phyloP scores from a whole-genome alignment of 1,139 yeast genomes.

The Nakaseomyces nivariensis region DNA sequence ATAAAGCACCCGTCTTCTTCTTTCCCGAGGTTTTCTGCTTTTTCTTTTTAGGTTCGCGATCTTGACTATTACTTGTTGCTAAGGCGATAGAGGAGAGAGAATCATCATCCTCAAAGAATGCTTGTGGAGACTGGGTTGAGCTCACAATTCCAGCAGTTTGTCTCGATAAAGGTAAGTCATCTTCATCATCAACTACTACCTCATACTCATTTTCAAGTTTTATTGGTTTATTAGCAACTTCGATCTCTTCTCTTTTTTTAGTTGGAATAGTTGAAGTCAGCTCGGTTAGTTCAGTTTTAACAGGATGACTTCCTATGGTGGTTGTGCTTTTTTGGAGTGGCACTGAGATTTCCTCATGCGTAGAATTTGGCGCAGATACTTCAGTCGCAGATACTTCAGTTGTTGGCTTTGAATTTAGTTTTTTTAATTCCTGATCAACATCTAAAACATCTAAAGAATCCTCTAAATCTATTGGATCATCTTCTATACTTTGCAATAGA shows the following conservation, averaged over 20 bases:
- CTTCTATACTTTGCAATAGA: slow-evolving; percentile 1
- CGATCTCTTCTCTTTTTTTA: background rate
- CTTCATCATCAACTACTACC: background rate
- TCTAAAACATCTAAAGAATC: background rate
- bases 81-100: background rate
- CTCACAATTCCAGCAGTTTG: background rate
- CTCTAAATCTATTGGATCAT: slow-evolving; percentile 1
- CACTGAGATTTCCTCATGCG: no score
- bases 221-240: background rate
- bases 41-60: background rate
- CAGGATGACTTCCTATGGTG: background rate
- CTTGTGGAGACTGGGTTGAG: background rate
- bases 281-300: background rate
- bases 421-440: background rate
- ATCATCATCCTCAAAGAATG: background rate
- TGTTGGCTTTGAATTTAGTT: background rate
- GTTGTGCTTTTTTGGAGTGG: no score
- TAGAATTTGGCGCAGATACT: no score
- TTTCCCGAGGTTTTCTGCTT: background rate
- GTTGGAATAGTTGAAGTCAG: background rate
- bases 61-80: background rate
- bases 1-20: background rate
- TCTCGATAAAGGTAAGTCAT: background rate
- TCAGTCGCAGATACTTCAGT: no score
- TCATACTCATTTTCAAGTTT: background rate